Evolutionary conservation across 306 rosid genomes (phyloP).

Genomic region (Dryas alaskensis): DNA sequence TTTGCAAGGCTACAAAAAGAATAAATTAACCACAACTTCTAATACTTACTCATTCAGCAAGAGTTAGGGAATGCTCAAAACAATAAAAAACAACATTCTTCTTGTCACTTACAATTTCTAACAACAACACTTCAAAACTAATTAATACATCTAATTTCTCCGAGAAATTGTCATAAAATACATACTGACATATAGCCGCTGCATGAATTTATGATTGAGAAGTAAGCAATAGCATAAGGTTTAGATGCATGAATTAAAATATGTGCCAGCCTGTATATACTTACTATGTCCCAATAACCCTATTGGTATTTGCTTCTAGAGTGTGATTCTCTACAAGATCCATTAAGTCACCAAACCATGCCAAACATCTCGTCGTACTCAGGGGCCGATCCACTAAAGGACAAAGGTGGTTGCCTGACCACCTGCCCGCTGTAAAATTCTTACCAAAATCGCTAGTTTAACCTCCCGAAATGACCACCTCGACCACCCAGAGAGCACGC

Average conservation of each 20-base stretch:
- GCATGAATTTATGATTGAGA: not conserved
- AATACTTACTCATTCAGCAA: constrained; percentile 12
- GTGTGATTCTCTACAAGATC: too few relatives aligned
- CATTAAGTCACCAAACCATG: too few relatives aligned
- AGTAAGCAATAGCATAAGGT: not conserved
- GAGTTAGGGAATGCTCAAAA: not conserved
- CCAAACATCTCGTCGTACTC: too few relatives aligned
- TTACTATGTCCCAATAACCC: constrained; percentile 28
- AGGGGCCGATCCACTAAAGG: too few relatives aligned
- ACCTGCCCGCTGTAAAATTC: too few relatives aligned
- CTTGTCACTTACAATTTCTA: constrained; percentile 24
- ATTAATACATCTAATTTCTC: constrained; percentile 24
- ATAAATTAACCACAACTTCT: not conserved
- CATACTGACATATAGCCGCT: constrained; percentile 29
- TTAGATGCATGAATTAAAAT: too few relatives aligned
- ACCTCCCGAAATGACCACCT: too few relatives aligned
- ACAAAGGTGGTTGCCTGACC: too few relatives aligned
- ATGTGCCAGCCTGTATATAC: not conserved
- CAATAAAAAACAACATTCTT: not conserved
- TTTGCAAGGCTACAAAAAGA: not conserved
- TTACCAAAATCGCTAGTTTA: too few relatives aligned
- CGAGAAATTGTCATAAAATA: constrained; percentile 12
- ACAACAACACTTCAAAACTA: constrained; percentile 16
- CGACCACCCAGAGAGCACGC: too few relatives aligned
- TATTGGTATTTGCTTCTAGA: constrained; percentile 10